These are phyloP conservation scores for Blechomonas ayalai DNA, from an alignment of 208 protist genomes.

Conservation along the genomic window DNA sequence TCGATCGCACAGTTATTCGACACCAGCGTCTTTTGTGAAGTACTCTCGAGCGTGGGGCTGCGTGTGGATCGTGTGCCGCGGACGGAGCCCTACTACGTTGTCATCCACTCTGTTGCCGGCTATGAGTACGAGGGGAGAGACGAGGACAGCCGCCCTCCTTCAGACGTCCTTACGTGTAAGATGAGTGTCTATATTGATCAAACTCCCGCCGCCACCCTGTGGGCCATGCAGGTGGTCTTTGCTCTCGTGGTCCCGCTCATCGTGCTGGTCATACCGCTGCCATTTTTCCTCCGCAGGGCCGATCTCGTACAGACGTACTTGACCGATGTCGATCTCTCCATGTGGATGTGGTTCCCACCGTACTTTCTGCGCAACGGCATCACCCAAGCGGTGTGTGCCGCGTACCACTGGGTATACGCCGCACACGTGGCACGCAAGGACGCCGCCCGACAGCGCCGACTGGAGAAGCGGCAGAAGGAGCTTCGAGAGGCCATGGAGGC, in stretches of 20 bases:
- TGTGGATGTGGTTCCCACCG: slow-evolving; percentile 50
- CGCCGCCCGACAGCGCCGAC: slow-evolving; percentile 8
- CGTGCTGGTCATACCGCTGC: slow-evolving; percentile 39
- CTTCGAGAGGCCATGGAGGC: slow-evolving; percentile 5
- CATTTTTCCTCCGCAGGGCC: slow-evolving; percentile 29
- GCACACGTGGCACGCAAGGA: slow-evolving; percentile 12
- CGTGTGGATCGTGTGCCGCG: slow-evolving; percentile 16
- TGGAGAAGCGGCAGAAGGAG: slow-evolving; percentile 14
- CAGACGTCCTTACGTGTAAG: slow-evolving; percentile 12
- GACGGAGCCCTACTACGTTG: slow-evolving; percentile 23
- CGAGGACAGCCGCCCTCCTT: too few species aligned
- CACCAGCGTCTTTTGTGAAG: slow-evolving; percentile 47
- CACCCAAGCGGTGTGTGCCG: slow-evolving; percentile 7
- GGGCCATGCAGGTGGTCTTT: slow-evolving; percentile 28
- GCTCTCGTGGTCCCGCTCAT: slow-evolving; percentile 41
- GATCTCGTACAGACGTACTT: slow-evolving; percentile 37
- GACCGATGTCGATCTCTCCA: slow-evolving; percentile 32
- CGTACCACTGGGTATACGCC: not conserved
- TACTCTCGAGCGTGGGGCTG: slow-evolving; percentile 44
- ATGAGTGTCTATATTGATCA: slow-evolving; percentile 37
- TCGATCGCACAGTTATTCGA: slow-evolving; percentile 47
- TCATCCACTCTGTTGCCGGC: slow-evolving; percentile 11
- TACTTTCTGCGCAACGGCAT: slow-evolving; percentile 19
- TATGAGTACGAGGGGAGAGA: not conserved
- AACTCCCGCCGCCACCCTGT: slow-evolving; percentile 6